Evolutionary conservation across 805 yeast genomes (phyloP), one percentile per base, ranked within the genome.

Genomic region (Saturnispora ahearnii): DNA sequence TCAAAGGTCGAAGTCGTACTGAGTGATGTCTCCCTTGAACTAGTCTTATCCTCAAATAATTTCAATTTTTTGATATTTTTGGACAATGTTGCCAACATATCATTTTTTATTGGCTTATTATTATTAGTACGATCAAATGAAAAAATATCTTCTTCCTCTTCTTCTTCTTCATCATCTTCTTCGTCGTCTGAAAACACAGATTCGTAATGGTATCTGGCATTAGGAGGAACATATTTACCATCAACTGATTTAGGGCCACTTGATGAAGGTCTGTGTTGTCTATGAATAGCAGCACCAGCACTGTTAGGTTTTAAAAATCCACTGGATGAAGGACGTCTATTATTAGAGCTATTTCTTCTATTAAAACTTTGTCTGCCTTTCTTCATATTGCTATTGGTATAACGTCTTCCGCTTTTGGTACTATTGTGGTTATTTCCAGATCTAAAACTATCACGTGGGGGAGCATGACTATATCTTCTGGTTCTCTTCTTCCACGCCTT

Each of bases 151-250:
- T 67, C 72, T 44, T 49, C 52, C 22, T 13, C 18, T 18, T 18
- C 18, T 18, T 18, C 45, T 10, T 43, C 41, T 8, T 48, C 47
- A 8, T 24, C 41, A 1, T 42, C 37, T 9, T 46, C 51, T 21
- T 45, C 51, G 15, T 48, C 51, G 7, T 51, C 51, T 5, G 49
- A 43, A 10, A 18, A 55, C 57, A 10, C 55, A 42, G 40, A 38
- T 38, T 38, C 44, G 33, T 38, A 75, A 0, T 78, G 75, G 4
- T 46, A 54, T 61, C 89, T 72, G 55, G 82, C 68, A 58, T 77
- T 81, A n/a, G 89, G 89, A 21, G 90, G 90, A 37, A 84, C 69
- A 57, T 84, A 83, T 60, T 79, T 82, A 3, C 85, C 85, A 36
- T 54, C 57, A 32, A 51, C 45, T 9, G 52, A 52, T 15, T 48